Evolutionary conservation across 768 basidiomycete species (phyloP).

Genomic region (Steccherinum ochraceum): DNA sequence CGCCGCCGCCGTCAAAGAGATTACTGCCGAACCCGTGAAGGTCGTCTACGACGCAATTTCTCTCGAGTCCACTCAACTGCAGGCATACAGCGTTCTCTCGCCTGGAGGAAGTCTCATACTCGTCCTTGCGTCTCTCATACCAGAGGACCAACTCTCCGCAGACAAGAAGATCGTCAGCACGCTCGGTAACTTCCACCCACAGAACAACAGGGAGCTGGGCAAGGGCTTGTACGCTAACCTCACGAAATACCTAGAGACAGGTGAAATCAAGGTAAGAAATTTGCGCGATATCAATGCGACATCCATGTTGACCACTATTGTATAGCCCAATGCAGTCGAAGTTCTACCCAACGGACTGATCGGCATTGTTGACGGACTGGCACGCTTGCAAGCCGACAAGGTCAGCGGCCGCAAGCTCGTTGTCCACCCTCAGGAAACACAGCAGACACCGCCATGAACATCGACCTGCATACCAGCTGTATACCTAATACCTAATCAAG

Average conservation of each 20-base stretch:
- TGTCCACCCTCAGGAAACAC: constrained; percentile 38
- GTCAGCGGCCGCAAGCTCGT: constrained; percentile 43
- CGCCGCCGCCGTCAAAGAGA: constrained; percentile 6
- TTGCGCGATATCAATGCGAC: no score
- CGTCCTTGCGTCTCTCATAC: constrained; percentile 7
- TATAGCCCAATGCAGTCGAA: constrained; percentile 41
- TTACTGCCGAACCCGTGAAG: constrained; percentile 16
- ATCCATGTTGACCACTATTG: not conserved
- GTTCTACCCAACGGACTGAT: constrained; percentile 34
- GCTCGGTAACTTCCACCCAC: constrained; percentile 5
- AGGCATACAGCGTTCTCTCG: constrained; percentile 17
- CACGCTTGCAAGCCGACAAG: constrained; percentile 31
- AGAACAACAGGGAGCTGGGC: constrained; percentile 8
- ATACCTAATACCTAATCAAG: no score
- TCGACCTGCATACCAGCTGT: no score
- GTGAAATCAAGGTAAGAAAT: constrained; percentile 16
- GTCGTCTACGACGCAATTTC: constrained; percentile 21
- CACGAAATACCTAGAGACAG: constrained; percentile 10
- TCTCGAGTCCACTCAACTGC: constrained; percentile 16
- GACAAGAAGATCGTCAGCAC: constrained; percentile 9
- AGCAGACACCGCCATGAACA: no score
- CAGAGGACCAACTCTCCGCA: not conserved
- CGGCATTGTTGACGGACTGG: constrained; percentile 35
- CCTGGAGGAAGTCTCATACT: constrained; percentile 16
- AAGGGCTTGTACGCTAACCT: constrained; percentile 14